Evolutionary conservation across 768 basidiomycete genomes (phyloP), one percentile per base, ranked within the genome.

Genomic region (Boletus sensibilis): DNA sequence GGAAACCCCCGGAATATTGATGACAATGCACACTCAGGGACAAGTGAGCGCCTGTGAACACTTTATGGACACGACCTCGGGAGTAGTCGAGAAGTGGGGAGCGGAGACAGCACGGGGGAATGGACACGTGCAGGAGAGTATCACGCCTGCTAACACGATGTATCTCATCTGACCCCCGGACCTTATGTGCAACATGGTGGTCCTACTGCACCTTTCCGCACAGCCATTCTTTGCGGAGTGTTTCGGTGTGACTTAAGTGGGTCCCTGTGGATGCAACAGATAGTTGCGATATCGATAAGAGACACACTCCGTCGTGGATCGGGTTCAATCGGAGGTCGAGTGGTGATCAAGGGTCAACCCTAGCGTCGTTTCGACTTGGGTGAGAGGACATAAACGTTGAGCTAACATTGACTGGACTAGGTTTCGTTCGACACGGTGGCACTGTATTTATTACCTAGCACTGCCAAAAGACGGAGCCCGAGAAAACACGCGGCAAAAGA

Each of bases 81-180:
- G 53, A 55, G 57, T 41, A 50, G 51, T 35, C 42, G 29, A 52
- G 57, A 43, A 47, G 50, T 34, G 42, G 20, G 31, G 55, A 34
- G 37, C 29, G 23, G 50, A 23, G 42, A 18, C 40, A 52, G 52
- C 45, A 62, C 39, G 50, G 45, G 41, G 54, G 64, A 60, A 48
- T 49, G 60, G 38, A 67, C 67, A 60, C 64, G 67, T 66, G 66
- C 43, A 29, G n/a, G 50, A 49, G 51, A 56, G 41, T 34, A 25
- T 37, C 56, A 23, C 35, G 11, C 35, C 35, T 45, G 35, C 35
- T 48, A 16, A 31, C 21, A 25, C 14, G n/a, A 13, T 33, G 13
- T 33, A 39, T 51, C 45, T 47, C 21, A 49, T 51, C 50, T 59
- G 44, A 52, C 29, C 35, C 18, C 5, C 55, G 48, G 55, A 50